Base-by-base conservation (phyloP, 2,329 filamentous ascomycete genomes). In the Calonectria ilicicola region DNA sequence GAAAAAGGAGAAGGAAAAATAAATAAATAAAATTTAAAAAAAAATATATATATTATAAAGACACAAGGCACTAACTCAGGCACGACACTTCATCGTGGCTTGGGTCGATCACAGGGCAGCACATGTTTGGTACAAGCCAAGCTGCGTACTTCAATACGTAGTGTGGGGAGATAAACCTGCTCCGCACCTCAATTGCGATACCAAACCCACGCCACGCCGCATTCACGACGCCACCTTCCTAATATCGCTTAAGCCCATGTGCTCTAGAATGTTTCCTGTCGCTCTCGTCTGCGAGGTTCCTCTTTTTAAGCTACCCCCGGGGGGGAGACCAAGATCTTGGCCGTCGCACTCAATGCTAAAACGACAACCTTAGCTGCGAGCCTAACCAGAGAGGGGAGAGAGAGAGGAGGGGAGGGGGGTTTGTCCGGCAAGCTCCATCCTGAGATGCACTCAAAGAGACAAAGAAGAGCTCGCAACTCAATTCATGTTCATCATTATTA, bases 181-280 rank as follows among this genome's bases (percentile, higher is more conserved):
- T 60, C 42, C 21, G 67, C 66, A 60, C 49, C 35, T 29, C 23
- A 26, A 35, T 46, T 21, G 58, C 21, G 38, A 63, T 42, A 32
- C 58, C 51, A 64, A 49, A 23, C 69, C 65, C 56, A 46, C 51
- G 29, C 67, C 26, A 29, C 15, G 42, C 60, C 60, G 12, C 29
- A 46, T 21, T 42, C 58, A 35, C 49, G 67, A 68, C 67, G 69
- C 27, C 72, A 79, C 77, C 77, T 79, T 79, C 77, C 76, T 77
- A 64, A 70, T 78, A 46, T 53, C 63, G 67, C 75, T 56, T 75
- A 73, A 69, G 21, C 27, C 23, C 42, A 58, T 42, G 35, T 58
- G 35, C 72, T 70, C 69, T 72, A 73, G 64, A 73, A 75, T 53
- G 21, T 9, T 51, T 44, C 42, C 60, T 21, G 56, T 46, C n/a